phyloP scores from a whole-genome alignment of 192 early-diverging fungal species.

The Coemansia sp. region DNA sequence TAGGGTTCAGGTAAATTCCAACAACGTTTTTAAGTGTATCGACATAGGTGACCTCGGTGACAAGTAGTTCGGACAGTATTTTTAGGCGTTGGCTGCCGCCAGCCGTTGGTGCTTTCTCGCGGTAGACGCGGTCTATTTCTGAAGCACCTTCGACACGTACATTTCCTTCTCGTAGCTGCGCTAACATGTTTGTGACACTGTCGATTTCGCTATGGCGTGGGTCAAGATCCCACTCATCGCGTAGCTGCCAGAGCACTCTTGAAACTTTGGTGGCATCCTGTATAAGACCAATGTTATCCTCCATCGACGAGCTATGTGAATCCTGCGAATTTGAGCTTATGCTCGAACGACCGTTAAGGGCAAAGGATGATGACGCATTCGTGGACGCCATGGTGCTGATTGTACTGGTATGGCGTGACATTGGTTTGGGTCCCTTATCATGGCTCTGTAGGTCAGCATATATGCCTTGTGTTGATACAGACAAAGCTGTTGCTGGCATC shows the following conservation, averaged over 20 bases:
- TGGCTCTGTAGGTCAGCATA: too few relatives aligned
- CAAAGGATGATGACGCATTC: not conserved
- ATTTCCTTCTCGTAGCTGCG: slow-evolving; percentile 17
- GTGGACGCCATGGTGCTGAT: not conserved
- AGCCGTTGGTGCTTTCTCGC: slow-evolving; percentile 20
- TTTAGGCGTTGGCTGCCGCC: slow-evolving; percentile 55
- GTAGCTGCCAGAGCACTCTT: slow-evolving; percentile 41
- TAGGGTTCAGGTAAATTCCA: slow-evolving; percentile 60
- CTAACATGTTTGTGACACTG: slow-evolving; percentile 22
- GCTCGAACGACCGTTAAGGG: slow-evolving; percentile 15
- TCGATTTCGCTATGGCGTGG: slow-evolving; percentile 28
- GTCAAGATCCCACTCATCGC: slow-evolving; percentile 53
- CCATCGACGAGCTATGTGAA: slow-evolving; percentile 23
- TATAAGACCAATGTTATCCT: slow-evolving; percentile 13
- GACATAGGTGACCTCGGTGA: slow-evolving; percentile 87
- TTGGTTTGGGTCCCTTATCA: not conserved
- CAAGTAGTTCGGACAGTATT: slow-evolving; percentile 76
- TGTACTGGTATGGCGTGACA: slow-evolving; percentile 4
- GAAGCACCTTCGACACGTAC: slow-evolving; percentile 21
- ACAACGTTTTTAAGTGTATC: slow-evolving; percentile 72
- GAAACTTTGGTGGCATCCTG: slow-evolving; percentile 32
- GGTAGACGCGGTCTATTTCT: slow-evolving; percentile 25
- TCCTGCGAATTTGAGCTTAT: slow-evolving; percentile 21
- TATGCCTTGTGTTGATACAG: too few relatives aligned
- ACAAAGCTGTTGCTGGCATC: not conserved